These are phyloP conservation scores for Bathelium albidoporum DNA, from an alignment of 495 filamentous ascomycete species.

Conservation along the genomic window DNA sequence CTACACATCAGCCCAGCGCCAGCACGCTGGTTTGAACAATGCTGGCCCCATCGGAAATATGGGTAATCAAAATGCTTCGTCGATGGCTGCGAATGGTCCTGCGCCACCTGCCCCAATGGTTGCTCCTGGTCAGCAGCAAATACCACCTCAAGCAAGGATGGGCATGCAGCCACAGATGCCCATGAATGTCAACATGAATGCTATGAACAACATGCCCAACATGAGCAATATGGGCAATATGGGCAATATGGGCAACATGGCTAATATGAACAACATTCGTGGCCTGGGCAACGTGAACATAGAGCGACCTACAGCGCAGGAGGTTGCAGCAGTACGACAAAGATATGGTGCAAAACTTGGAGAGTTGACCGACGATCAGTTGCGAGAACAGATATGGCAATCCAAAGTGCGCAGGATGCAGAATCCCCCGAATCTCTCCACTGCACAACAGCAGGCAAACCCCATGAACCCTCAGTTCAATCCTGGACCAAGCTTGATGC, in stretches of 20 bases:
- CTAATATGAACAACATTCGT: background rate
- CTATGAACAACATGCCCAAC: background rate
- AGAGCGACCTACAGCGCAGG: conserved; percentile 15
- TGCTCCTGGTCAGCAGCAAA: conserved; percentile 8
- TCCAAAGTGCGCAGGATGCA: conserved; percentile 19
- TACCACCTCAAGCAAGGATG: conserved; percentile 5
- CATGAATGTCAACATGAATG: background rate
- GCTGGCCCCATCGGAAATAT: background rate
- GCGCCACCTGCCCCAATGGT: conserved; percentile 25
- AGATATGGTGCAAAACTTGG: conserved; percentile 22
- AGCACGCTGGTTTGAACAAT: background rate
- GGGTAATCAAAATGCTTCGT: background rate
- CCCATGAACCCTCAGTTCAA: background rate
- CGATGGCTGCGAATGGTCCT: conserved; percentile 14
- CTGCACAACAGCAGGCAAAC: background rate
- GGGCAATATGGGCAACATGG: background rate
- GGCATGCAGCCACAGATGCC: conserved; percentile 5
- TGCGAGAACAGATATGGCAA: conserved; percentile 34
- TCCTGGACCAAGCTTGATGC: conserved; percentile 11
- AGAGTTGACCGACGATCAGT: conserved; percentile 44
- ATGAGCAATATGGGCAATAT: background rate
- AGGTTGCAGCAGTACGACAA: conserved; percentile 18
- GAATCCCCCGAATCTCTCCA: background rate
- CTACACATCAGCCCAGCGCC: background rate
- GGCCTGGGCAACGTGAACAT: background rate